These are phyloP conservation scores for Smittium mucronatum DNA, from an alignment of 371 early-diverging fungal species.

Conservation along the genomic window DNA sequence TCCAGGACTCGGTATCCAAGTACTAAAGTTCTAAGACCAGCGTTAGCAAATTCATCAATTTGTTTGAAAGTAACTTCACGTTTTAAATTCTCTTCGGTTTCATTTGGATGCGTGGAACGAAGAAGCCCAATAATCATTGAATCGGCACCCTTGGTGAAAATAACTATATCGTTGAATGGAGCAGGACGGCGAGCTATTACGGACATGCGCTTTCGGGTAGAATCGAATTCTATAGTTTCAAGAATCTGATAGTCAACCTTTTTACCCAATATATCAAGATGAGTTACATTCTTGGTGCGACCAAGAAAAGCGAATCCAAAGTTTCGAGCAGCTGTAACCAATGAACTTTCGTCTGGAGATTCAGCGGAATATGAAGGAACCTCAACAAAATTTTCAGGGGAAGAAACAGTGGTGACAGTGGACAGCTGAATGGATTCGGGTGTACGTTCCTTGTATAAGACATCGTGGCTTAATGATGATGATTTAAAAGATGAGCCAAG, in stretches of 20 bases:
- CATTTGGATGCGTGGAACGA: constrained; percentile 17
- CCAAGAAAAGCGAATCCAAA: constrained; percentile 72
- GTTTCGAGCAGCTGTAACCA: constrained; percentile 72
- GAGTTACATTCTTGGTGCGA: constrained; percentile 37
- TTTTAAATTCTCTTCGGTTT: constrained; percentile 24
- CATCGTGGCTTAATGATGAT: neutral
- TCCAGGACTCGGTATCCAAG: constrained; percentile 59
- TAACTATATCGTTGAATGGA: constrained; percentile 63
- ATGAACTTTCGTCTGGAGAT: constrained; percentile 75
- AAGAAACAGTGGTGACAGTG: neutral
- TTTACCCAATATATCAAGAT: constrained; percentile 53
- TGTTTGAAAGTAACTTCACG: constrained; percentile 45
- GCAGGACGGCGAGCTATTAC: constrained; percentile 65
- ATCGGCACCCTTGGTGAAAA: constrained; percentile 96
- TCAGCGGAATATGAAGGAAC: constrained; percentile 44
- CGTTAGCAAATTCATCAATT: constrained; percentile 61
- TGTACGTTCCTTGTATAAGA: neutral
- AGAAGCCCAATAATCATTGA: constrained; percentile 60
- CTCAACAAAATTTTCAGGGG: neutral
- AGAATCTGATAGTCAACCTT: constrained; percentile 50
- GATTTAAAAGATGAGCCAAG: neutral
- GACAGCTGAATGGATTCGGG: neutral
- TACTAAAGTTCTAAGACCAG: constrained; percentile 81
- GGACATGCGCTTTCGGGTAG: constrained; percentile 89
- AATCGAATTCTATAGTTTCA: constrained; percentile 79